phyloP scores from a whole-genome alignment of 441 rosid genomes.

The Raphanus hybrid region DNA sequence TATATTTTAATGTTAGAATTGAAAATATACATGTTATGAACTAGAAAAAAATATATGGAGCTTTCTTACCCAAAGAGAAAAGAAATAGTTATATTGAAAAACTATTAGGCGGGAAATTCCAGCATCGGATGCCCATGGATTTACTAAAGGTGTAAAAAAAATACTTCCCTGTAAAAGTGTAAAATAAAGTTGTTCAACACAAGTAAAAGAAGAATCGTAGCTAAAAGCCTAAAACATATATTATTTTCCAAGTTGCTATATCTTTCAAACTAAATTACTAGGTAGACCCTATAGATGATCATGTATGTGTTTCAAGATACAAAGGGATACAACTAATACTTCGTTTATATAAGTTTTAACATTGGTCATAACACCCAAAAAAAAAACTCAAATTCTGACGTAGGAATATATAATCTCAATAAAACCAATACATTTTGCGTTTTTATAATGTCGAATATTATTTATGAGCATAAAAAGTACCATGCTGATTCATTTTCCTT shows the following conservation, averaged over 20 bases:
- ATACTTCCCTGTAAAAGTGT: constrained; percentile 18
- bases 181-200: constrained; percentile 35
- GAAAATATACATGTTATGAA: neutral
- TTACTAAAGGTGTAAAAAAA: constrained; percentile 31
- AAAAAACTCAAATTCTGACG: neutral
- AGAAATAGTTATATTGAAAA: constrained; percentile 4
- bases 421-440: constrained; percentile 1
- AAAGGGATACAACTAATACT: neutral
- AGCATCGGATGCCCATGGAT: constrained; percentile 30
- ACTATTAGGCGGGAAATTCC: constrained; percentile 29
- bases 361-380: neutral
- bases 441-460: neutral
- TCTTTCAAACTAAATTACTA: constrained; percentile 8
- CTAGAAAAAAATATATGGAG: neutral
- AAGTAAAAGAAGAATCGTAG: constrained; percentile 17
- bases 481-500: neutral
- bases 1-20: no score
- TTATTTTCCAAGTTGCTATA: neutral
- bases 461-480: neutral
- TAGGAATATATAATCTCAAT: neutral
- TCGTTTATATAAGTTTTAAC: neutral
- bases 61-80: neutral
- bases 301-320: neutral
- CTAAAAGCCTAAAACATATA: neutral
- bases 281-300: neutral